These are phyloP conservation scores for Cladosporium cucumerinum DNA, from an alignment of 2,329 filamentous ascomycete species.

Conservation along the genomic window DNA sequence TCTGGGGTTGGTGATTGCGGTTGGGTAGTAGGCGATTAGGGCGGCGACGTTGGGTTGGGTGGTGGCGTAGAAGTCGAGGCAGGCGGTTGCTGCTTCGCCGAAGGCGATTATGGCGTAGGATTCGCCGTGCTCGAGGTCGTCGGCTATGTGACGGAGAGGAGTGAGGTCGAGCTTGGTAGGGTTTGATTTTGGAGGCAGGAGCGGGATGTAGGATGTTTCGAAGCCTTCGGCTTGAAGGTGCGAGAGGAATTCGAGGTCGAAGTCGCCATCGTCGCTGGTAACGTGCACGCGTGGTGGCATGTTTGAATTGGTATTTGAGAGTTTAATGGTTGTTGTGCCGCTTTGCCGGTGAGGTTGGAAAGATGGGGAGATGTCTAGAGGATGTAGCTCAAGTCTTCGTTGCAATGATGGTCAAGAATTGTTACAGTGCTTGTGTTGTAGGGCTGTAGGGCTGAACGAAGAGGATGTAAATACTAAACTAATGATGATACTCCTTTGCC, in stretches of 20 bases:
- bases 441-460: neutral
- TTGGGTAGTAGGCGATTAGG: conserved; percentile 44
- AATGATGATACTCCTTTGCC: neutral
- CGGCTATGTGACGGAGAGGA: conserved; percentile 36
- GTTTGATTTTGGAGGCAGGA: conserved; percentile 21
- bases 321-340: neutral
- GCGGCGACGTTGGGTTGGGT: conserved; percentile 40
- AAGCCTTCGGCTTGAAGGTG: conserved; percentile 44
- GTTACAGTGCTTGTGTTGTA: neutral
- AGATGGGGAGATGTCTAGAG: conserved; percentile 13
- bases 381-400: neutral
- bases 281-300: conserved; percentile 23
- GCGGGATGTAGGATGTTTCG: conserved; percentile 39
- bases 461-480: neutral
- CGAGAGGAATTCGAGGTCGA: conserved; percentile 38
- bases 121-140: conserved; percentile 37
- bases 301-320: neutral
- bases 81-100: conserved; percentile 40
- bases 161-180: conserved; percentile 21
- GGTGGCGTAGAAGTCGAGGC: conserved; percentile 41
- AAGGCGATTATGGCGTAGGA: conserved; percentile 37
- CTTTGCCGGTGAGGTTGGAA: neutral
- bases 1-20: conserved; percentile 36
- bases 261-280: conserved; percentile 33
- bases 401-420: neutral